These are phyloP conservation scores for Cordyceps javanica DNA, from an alignment of 2,329 filamentous ascomycete genomes.

Conservation along the genomic window DNA sequence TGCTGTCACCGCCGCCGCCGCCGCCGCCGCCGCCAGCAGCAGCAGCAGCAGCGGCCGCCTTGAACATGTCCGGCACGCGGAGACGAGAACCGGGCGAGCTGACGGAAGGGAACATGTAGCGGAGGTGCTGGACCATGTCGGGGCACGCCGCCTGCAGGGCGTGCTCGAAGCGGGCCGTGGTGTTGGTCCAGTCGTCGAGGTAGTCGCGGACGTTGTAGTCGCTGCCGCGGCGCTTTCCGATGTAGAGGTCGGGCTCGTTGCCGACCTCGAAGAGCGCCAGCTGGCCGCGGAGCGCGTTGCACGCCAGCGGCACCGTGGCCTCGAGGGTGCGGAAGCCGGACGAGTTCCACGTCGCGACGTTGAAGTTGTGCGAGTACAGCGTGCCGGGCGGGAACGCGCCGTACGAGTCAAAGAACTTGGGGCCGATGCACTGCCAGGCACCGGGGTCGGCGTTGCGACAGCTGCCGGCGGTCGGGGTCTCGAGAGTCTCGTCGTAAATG, in stretches of 20 bases:
- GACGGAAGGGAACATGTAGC: constrained; percentile 18
- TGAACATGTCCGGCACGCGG: constrained; percentile 23
- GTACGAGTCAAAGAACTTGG: constrained; percentile 20
- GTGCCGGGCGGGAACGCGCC: constrained; percentile 18
- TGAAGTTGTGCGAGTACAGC: constrained; percentile 19
- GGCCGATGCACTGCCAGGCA: constrained; percentile 21
- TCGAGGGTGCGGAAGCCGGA: constrained; percentile 19
- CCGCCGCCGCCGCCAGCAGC: too few species aligned
- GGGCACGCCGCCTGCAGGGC: constrained; percentile 15
- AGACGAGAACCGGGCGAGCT: constrained; percentile 16
- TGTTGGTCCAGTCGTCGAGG: constrained; percentile 18
- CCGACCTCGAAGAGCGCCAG: constrained; percentile 19
- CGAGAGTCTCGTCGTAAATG: constrained; percentile 19
- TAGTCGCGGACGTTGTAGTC: constrained; percentile 16
- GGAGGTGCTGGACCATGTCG: constrained; percentile 12
- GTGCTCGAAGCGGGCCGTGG: constrained; percentile 15
- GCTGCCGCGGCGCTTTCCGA: constrained; percentile 15
- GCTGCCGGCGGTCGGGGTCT: constrained; percentile 16
- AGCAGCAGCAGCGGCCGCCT: constrained; percentile 20
- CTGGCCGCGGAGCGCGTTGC: constrained; percentile 19
- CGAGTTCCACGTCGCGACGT: constrained; percentile 20
- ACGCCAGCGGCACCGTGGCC: constrained; percentile 19
- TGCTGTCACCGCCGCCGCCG: constrained; percentile 22
- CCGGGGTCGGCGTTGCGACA: constrained; percentile 19
- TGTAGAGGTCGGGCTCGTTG: constrained; percentile 21